Base-by-base conservation (phyloP, 768 basidiomycete species). In the Mycena vitilis region DNA sequence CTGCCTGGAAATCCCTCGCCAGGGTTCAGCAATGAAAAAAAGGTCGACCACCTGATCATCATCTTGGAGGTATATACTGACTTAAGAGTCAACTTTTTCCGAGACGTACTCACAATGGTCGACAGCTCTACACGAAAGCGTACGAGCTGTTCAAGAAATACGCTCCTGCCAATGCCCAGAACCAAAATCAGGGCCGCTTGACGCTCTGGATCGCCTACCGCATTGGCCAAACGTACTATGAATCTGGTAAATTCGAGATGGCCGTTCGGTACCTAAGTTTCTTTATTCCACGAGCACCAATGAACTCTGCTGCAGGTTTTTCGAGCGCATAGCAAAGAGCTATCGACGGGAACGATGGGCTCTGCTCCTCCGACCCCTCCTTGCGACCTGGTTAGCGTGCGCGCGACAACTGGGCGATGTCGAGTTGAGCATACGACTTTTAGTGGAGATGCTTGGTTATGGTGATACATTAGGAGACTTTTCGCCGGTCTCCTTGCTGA, bases 111-210 rank as follows among this genome's bases (percentile, higher is more conserved):
- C 53, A 44, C 37, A 20, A 12, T 51, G 23, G 54, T 51, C 65
- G 15, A 22, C 68, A 96, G 95, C 85, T 99, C 2, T 96, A 95
- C 76, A 98, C 95, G 9, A 95, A 96, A 75, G 86, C 98, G 2
- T 99, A 99, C 78, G 95, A 97, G 72, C 77, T 95, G 13, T 95
- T 98, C 83, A 98, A 97, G 81, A 91, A 89, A 72, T 87, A 93
- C 74, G 83, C 81, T 49, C 79, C 86, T 1, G 71, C 81, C 42
- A 74, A 80, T 25, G 68, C 80, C 25, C 77, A 79, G 53, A 81
- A 73, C 56, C 81, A 85, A 22, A 86, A 85, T n/a, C 94, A 93
- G 71, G 88, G 89, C 4, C 88, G 96, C 12, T 80, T 95, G 69
- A 95, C 95, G 0, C 81, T 97, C n/a, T 94, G 90, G 86, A 92